Percentiles rank a stretch among this genome's conserved stretches.
Evolutionary conservation across 2,329 filamentous ascomycete genomes (phyloP).

Genomic region (Passalora sequoiae): DNA sequence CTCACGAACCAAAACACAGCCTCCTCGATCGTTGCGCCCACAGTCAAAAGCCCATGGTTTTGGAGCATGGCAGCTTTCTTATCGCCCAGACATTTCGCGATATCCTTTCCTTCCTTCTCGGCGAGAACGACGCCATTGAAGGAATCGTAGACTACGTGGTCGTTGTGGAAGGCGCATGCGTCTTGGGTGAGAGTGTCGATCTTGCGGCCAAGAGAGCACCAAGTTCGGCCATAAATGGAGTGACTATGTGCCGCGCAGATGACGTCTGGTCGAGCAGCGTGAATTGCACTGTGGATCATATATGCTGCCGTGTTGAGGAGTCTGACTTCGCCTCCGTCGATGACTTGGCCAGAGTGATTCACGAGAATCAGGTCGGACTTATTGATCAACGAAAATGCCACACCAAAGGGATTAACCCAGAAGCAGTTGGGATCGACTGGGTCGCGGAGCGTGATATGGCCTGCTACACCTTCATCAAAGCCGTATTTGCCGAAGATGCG

Average conservation of each 20-base stretch:
- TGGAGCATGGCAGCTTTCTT: slow-evolving; percentile 41
- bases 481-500: slow-evolving; percentile 41
- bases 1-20: slow-evolving; percentile 38
- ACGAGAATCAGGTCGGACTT: slow-evolving; percentile 46
- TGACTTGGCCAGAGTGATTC: slow-evolving; percentile 40
- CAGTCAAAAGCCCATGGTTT: slow-evolving; percentile 45
- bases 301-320: slow-evolving; percentile 43
- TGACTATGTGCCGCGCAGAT: slow-evolving; percentile 44
- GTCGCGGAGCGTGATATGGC: slow-evolving; percentile 42
- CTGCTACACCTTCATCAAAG: slow-evolving; percentile 39
- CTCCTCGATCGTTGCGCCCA: slow-evolving; percentile 40
- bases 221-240: slow-evolving; percentile 42
- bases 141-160: slow-evolving; percentile 38
- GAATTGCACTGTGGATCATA: slow-evolving; percentile 43
- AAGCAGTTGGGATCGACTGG: slow-evolving; percentile 31
- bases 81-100: slow-evolving; percentile 38
- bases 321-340: slow-evolving; percentile 36
- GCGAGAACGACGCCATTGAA: slow-evolving; percentile 47
- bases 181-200: slow-evolving; percentile 45
- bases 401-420: slow-evolving; percentile 39
- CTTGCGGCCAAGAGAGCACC: slow-evolving; percentile 39
- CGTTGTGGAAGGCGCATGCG: slow-evolving; percentile 39
- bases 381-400: slow-evolving; percentile 41
- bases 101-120: slow-evolving; percentile 42
- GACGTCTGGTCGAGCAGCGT: slow-evolving; percentile 41